These are phyloP conservation scores for Dunaliella primolecta DNA, from an alignment of 139 green algal genomes.

Conservation along the genomic window DNA sequence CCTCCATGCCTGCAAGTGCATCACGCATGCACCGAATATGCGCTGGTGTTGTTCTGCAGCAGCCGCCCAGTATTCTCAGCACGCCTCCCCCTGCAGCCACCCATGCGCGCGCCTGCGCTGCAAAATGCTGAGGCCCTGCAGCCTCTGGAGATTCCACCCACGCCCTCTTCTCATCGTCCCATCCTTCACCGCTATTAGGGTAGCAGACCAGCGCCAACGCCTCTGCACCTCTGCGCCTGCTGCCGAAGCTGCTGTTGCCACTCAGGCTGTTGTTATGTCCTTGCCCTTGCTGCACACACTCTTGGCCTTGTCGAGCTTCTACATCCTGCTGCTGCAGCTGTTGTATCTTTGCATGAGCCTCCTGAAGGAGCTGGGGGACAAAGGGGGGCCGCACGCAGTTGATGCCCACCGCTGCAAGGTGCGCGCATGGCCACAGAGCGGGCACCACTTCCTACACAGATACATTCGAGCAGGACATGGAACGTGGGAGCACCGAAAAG, in stretches of 20 bases:
- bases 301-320: no score
- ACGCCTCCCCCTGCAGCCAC: not conserved
- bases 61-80: not conserved
- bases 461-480: no score
- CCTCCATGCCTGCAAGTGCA: no score
- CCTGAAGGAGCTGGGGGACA: not conserved
- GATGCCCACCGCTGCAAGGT: not conserved
- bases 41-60: not conserved
- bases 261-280: no score
- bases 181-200: conserved; percentile 31
- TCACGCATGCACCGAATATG: not conserved
- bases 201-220: conserved; percentile 21
- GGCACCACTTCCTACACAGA: not conserved
- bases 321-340: not conserved
- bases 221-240: not conserved
- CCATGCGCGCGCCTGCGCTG: not conserved
- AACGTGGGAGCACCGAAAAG: no score
- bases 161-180: conserved; percentile 9
- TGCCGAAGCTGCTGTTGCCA: not conserved
- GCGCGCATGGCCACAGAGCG: conserved; percentile 11
- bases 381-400: conserved; percentile 21
- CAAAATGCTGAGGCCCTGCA: not conserved
- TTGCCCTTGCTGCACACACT: no score
- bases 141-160: not conserved
- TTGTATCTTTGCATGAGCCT: not conserved